Percentiles rank a stretch among this genome's conserved stretches.
These are phyloP conservation scores for Paramecium sexaurelia DNA, from an alignment of 73 alveolate species.

Conservation along the genomic window DNA sequence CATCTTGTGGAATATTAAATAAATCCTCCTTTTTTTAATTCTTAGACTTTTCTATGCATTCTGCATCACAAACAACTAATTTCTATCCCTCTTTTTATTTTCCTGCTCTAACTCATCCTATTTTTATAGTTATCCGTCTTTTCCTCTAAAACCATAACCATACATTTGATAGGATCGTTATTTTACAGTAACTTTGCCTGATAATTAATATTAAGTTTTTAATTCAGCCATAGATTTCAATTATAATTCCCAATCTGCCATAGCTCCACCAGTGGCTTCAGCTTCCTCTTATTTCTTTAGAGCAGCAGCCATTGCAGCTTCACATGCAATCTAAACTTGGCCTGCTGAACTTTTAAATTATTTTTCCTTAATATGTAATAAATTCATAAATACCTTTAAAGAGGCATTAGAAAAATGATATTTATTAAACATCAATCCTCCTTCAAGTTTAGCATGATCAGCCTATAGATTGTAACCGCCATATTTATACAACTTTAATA, in stretches of 20 bases:
- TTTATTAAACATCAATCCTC: not conserved
- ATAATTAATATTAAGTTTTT: not conserved
- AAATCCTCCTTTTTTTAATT: not conserved
- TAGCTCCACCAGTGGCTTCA: not conserved
- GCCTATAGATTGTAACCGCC: not conserved
- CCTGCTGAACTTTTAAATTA: not conserved
- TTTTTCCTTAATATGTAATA: not conserved
- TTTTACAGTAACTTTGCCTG: not conserved
- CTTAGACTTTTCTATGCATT: not conserved
- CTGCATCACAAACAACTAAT: not conserved
- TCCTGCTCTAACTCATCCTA: not conserved
- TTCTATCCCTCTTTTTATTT: not conserved
- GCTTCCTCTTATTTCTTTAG: not conserved
- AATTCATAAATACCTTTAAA: not conserved
- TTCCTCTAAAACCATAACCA: not conserved
- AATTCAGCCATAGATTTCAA: not conserved
- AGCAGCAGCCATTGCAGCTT: conserved; percentile 11
- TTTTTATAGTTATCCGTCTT: not conserved
- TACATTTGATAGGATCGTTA: not conserved
- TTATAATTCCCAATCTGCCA: not conserved
- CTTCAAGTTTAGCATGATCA: not conserved
- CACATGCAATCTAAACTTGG: not conserved
- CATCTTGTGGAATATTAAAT: not conserved
- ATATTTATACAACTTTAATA: not conserved
- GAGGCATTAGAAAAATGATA: not conserved